phyloP scores from a whole-genome alignment of 1,284 basidiomycete species.

The Phellopilus nigrolimitatus region DNA sequence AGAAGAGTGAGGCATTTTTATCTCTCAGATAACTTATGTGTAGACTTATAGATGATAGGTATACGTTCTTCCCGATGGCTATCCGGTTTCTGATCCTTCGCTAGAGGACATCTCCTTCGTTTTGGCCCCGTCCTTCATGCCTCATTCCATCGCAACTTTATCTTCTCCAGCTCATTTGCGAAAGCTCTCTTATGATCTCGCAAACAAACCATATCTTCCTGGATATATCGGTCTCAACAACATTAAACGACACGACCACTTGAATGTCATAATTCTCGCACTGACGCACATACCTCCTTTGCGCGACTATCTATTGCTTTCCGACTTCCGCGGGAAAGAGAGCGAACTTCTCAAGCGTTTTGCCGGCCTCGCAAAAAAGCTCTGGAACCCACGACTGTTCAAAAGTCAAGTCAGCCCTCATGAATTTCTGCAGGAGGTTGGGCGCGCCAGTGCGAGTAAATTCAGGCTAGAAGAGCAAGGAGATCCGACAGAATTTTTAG shows the following conservation, averaged over 20 bases:
- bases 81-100: slow-evolving; percentile 92
- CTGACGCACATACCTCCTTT: slow-evolving; percentile 89
- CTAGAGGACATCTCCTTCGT: slow-evolving; percentile 93
- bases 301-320: slow-evolving; percentile 82
- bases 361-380: slow-evolving; percentile 79
- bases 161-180: slow-evolving; percentile 59
- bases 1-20: slow-evolving; percentile 61
- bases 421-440: slow-evolving; percentile 96
- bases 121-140: slow-evolving; percentile 79
- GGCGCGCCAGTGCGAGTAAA: slow-evolving; percentile 79
- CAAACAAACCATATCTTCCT: slow-evolving; percentile 78
- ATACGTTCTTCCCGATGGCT: slow-evolving; percentile 97
- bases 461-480: slow-evolving; percentile 92
- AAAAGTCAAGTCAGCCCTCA: slow-evolving; percentile 98
- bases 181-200: slow-evolving; percentile 80
- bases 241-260: slow-evolving; percentile 94
- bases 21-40: slow-evolving; percentile 13
- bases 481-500: slow-evolving; percentile 94
- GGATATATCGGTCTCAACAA: slow-evolving; percentile 98
- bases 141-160: slow-evolving; percentile 43
- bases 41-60: slow-evolving; percentile 51
- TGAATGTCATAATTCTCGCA: slow-evolving; percentile 95
- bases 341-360: slow-evolving; percentile 88
- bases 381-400: slow-evolving; percentile 96
- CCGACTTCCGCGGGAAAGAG: slow-evolving; percentile 65